phyloP scores from a whole-genome alignment of 345 rosid species.

The Linum lewisii region DNA sequence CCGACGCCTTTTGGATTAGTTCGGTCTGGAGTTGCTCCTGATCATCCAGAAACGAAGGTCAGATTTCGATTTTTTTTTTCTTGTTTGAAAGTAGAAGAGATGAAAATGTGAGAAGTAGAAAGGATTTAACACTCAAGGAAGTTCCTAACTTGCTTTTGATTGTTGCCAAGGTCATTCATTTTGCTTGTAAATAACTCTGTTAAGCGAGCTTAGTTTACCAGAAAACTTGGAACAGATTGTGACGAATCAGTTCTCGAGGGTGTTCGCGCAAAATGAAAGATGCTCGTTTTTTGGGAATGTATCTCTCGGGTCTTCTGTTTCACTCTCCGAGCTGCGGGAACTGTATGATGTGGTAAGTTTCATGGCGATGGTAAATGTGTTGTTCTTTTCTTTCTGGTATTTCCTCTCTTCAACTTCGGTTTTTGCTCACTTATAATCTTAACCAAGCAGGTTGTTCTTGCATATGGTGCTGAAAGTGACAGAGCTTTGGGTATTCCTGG shows the following conservation, averaged over 20 bases:
- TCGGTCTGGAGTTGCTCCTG: slow-evolving; percentile 94
- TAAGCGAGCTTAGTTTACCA: slow-evolving; percentile 41
- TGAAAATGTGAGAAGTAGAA: neutral
- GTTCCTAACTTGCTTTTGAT: neutral
- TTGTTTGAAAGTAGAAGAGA: neutral
- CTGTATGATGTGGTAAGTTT: slow-evolving; percentile 62
- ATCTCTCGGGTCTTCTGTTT: slow-evolving; percentile 55
- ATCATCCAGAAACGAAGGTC: slow-evolving; percentile 95
- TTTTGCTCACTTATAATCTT: slow-evolving; percentile 6
- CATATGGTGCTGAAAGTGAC: slow-evolving; percentile 95
- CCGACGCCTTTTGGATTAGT: slow-evolving; percentile 92
- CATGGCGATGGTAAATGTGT: neutral
- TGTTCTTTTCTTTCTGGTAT: neutral
- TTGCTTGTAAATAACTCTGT: slow-evolving; percentile 12
- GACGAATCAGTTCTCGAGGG: slow-evolving; percentile 80
- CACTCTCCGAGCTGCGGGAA: slow-evolving; percentile 64
- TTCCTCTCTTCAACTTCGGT: neutral
- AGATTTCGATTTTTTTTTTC: neutral
- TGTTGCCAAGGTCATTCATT: neutral
- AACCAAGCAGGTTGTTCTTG: slow-evolving; percentile 73
- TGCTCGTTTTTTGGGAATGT: slow-evolving; percentile 79
- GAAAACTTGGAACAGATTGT: slow-evolving; percentile 61
- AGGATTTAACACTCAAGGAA: neutral
- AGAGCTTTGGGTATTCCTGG: slow-evolving; percentile 72
- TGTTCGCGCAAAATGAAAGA: slow-evolving; percentile 39